phyloP scores from a whole-genome alignment of 2,329 filamentous ascomycete genomes.

The Immersiporthe knoxdaviesiana region DNA sequence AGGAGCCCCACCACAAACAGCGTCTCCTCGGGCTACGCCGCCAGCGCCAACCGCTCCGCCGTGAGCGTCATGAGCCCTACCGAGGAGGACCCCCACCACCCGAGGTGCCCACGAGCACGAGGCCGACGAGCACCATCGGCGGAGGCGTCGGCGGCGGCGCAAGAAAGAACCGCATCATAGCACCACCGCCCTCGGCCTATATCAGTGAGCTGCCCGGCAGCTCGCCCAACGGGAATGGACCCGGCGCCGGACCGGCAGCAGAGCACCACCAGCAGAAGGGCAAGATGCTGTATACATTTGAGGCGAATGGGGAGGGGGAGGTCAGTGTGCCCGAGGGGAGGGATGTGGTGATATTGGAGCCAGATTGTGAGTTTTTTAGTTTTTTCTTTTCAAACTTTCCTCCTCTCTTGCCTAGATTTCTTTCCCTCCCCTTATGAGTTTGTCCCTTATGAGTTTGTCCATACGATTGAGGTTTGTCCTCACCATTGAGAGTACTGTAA shows the following conservation, averaged over 20 bases:
- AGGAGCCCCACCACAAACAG: conserved; percentile 90
- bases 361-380: conserved; percentile 71
- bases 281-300: conserved; percentile 89
- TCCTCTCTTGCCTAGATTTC: background rate
- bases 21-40: conserved; percentile 83
- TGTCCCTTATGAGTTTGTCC: too few relatives aligned
- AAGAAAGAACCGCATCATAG: conserved; percentile 74
- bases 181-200: conserved; percentile 84
- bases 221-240: conserved; percentile 53
- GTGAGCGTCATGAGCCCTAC: conserved; percentile 61
- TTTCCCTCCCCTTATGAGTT: background rate
- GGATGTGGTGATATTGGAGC: conserved; percentile 77
- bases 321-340: conserved; percentile 78
- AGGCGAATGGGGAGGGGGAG: conserved; percentile 80
- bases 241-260: conserved; percentile 45
- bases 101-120: conserved; percentile 43
- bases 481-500: background rate
- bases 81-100: conserved; percentile 53
- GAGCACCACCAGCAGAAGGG: conserved; percentile 64
- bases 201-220: conserved; percentile 67
- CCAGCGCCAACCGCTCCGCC: conserved; percentile 75
- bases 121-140: conserved; percentile 40
- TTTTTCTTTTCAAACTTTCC: background rate
- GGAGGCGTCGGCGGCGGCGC: conserved; percentile 38
- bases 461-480: too few relatives aligned